Base-by-base conservation (phyloP, 2,329 filamentous ascomycete genomes). In the Nakataea oryzae region DNA sequence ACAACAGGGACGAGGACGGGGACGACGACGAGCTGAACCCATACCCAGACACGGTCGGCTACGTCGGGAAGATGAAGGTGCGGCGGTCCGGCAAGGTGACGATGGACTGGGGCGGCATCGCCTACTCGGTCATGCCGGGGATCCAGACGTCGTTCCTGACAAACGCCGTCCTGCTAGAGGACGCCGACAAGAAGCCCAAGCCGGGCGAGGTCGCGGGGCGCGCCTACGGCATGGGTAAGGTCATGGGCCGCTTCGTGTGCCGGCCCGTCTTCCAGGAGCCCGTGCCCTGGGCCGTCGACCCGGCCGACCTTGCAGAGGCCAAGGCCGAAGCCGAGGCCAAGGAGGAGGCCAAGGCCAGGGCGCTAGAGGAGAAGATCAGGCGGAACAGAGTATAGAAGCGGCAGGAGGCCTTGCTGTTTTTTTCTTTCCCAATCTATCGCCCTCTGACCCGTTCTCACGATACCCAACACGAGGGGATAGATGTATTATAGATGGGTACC, bases 1-100 rank as follows among this genome's bases (percentile, higher is more conserved):
- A 65, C 74, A 12, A 74, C 3, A 68, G 69, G 4, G 68, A 69
- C 17, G 65, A 63, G 62, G 66, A 65, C 28, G 64, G 67, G 2
- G 66, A 69, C 34, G 71, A 74, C 13, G 66, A 62, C 29, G 58
- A 72, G 50, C 73, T 73, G 65, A 73, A 73, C 64, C 73, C 73
- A 17, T 58, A 60, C 58, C 64, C 66, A 26, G 64, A 68, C 63
- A 68, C 67, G 17, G 81, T 83, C 62, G 85, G 85, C n/a, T 80
- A 78, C 69, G 76, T 87, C 59, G 85, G 85, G 54, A 81, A 81
- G 67, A 76, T 88, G 60, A 77, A 82, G 62, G 81, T 88, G 57
- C 81, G 83, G 64, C 80, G 82, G 70, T 87, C 84, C 11, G 85
- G 85, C 64, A 82, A 81, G 63, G 81, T 85, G 2, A 83, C 86